Conservation (phyloP, 2,329 filamentous ascomycete species). For the Raffaelea ambrosiae region DNA sequence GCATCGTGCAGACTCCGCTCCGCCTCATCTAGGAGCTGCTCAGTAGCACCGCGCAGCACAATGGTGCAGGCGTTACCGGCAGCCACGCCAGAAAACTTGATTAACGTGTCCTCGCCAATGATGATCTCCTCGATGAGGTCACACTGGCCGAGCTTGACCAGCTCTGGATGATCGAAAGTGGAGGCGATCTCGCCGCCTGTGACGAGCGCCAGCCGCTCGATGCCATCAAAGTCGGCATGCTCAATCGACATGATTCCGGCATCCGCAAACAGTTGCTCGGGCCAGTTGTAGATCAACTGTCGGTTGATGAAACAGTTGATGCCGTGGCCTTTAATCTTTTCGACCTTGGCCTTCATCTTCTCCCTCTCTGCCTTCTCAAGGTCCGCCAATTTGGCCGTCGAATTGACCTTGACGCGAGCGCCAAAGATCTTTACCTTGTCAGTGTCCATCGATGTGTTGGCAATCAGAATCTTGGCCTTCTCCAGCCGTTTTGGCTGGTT, state of each 20-base stretch:
- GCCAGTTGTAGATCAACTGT: constrained; percentile 99
- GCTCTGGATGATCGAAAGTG: constrained; percentile 95
- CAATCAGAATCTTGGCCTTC: constrained; percentile 96
- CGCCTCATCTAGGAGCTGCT: constrained; percentile 93
- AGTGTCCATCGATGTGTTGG: constrained; percentile 98
- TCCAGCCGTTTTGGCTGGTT: constrained; percentile 97
- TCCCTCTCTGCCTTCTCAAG: constrained; percentile 96
- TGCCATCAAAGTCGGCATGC: constrained; percentile 97
- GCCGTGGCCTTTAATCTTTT: constrained; percentile 96
- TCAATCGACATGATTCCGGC: constrained; percentile 98
- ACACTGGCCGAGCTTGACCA: constrained; percentile 91
- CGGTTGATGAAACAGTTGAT: constrained; percentile 99
- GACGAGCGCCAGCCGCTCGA: constrained; percentile 88
- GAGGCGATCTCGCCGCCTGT: constrained; percentile 96
- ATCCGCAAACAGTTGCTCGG: constrained; percentile 96
- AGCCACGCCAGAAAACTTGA: constrained; percentile 94
- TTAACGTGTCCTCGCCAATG: constrained; percentile 94
- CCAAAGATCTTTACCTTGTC: constrained; percentile 99
- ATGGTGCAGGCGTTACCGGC: constrained; percentile 94
- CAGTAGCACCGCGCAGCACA: constrained; percentile 89
- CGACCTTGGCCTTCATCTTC: constrained; percentile 99
- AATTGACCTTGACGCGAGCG: constrained; percentile 90
- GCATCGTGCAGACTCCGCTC: constrained; percentile 95
- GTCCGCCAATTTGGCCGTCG: constrained; percentile 94
- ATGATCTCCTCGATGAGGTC: constrained; percentile 97